phyloP scores from a whole-genome alignment of 192 early-diverging fungal genomes.

The Mortierella antarctica region DNA sequence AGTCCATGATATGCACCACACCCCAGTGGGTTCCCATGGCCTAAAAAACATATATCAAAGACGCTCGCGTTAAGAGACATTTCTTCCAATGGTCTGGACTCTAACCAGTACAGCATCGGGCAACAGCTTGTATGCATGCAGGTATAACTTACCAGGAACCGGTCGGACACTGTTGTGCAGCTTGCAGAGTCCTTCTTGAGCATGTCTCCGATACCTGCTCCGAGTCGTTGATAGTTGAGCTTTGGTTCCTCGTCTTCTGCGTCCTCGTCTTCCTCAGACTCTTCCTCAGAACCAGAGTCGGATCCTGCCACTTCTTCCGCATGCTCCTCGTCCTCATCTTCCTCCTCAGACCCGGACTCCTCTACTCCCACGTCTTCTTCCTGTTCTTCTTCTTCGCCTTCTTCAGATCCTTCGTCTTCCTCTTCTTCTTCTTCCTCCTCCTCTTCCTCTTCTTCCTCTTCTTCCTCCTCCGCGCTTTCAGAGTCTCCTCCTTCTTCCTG shows the following conservation, averaged over 20 bases:
- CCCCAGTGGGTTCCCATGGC: slow-evolving; percentile 94
- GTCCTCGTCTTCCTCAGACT: slow-evolving; percentile 58
- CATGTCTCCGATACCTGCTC: slow-evolving; percentile 76
- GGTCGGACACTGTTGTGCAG: slow-evolving; percentile 80
- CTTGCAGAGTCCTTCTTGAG: slow-evolving; percentile 90
- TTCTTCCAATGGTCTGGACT: background rate
- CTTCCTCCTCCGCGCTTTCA: slow-evolving; percentile 36
- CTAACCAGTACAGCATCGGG: too few relatives aligned
- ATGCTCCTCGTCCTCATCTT: slow-evolving; percentile 49
- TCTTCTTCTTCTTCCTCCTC: slow-evolving; percentile 52
- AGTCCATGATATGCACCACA: slow-evolving; percentile 88
- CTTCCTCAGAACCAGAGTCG: slow-evolving; percentile 39
- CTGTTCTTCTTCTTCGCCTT: slow-evolving; percentile 27
- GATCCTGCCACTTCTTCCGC: slow-evolving; percentile 54
- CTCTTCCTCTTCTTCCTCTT: slow-evolving; percentile 56
- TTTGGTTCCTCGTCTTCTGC: slow-evolving; percentile 93
- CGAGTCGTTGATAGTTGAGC: slow-evolving; percentile 89
- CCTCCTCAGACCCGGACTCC: slow-evolving; percentile 26
- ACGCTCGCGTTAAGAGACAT: background rate
- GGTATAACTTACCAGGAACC: slow-evolving; percentile 77
- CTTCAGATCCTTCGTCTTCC: slow-evolving; percentile 25
- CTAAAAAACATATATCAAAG: slow-evolving; percentile 31
- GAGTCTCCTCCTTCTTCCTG: slow-evolving; percentile 27
- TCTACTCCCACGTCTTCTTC: slow-evolving; percentile 22
- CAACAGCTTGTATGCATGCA: too few relatives aligned